phyloP scores from a whole-genome alignment of 192 early-diverging fungal species.

The Tieghemiomyces parasiticus region DNA sequence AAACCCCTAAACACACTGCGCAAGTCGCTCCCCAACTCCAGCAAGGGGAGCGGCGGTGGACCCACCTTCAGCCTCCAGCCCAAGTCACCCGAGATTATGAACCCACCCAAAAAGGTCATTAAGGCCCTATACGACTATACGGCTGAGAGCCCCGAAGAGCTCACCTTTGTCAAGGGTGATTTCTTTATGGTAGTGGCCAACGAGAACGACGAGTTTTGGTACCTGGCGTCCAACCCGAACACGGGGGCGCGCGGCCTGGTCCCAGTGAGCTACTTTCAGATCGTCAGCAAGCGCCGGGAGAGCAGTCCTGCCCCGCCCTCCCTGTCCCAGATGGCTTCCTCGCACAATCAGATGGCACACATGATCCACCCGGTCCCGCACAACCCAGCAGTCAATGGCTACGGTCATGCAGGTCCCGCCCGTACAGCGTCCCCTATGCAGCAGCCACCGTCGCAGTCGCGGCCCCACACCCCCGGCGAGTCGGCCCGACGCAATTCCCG shows the following conservation, averaged over 20 bases:
- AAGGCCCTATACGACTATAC: slow-evolving; percentile 53
- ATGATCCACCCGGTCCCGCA: slow-evolving; percentile 13
- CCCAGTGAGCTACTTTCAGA: slow-evolving; percentile 55
- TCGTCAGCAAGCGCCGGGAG: slow-evolving; percentile 34
- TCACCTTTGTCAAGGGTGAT: slow-evolving; percentile 61
- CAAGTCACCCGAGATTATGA: slow-evolving; percentile 11
- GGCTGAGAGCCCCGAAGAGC: slow-evolving; percentile 36
- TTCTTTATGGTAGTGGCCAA: slow-evolving; percentile 62
- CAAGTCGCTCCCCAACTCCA: slow-evolving; percentile 9
- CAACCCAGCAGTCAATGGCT: not conserved
- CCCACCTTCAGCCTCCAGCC: slow-evolving; percentile 8
- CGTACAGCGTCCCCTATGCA: too few relatives aligned
- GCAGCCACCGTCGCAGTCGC: slow-evolving; percentile 12
- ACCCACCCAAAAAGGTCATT: slow-evolving; percentile 53
- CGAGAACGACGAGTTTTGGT: slow-evolving; percentile 55
- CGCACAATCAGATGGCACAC: slow-evolving; percentile 16
- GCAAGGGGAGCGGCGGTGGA: not conserved
- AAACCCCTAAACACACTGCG: slow-evolving; percentile 4
- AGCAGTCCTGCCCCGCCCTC: slow-evolving; percentile 8
- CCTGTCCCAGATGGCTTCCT: not conserved
- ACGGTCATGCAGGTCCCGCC: too few relatives aligned
- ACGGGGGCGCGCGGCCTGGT: slow-evolving; percentile 53
- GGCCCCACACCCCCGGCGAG: not conserved
- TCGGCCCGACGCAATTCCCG: slow-evolving; percentile 8
- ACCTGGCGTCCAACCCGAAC: slow-evolving; percentile 58